Evolutionary conservation across 306 rosid species (phyloP), one percentile per base, ranked within the genome.

Genomic region (Trifolium repens): DNA sequence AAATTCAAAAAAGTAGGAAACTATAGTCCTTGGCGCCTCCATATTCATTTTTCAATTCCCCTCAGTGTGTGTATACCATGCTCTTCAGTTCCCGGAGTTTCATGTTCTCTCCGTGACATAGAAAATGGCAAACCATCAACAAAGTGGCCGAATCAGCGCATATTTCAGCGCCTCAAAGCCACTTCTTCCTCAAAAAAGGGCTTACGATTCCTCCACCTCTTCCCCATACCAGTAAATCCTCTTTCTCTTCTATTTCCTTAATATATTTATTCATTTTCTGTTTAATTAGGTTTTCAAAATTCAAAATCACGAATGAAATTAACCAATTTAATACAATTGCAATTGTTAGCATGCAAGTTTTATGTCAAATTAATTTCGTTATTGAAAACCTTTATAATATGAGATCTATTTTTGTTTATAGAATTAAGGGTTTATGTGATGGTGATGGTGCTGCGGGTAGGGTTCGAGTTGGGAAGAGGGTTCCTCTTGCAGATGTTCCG

Each of bases 151-250:
- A 42, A 86, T 94, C 71, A 73, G 88, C 50, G 77, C 40, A 11
- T 84, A 81, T 63, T 91, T 89, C 91, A 86, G 85, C 73, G 89
- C 91, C 55, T 82, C 94, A 35, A 90, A 88, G 79, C 94, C 98
- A 10, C 85, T 87, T 26, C 87, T 91, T 58, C 77, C 88, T 80
- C 88, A 84, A 2, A 94, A 94, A 90, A 87, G 97, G 43, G 80
- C 97, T 80, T 88, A 80, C 24, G 82, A 86, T 46, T 82, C 80
- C 47, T 81, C 74, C 3, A 19, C 79, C 44, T 37, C 11, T 67
- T 65, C 43, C 34, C 6, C 11, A 53, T 59, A 72, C 46, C 79
- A 58, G 91, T 89, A 84, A 78, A 16, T 24, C 7, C 53, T 63
- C 76, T 67, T 47, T 24, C 55, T 22, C 19, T 40, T 63, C 32